Evolutionary conservation across 2,329 filamentous ascomycete species (phyloP), one percentile per base, ranked within the genome.

Genomic region (Colletotrichum coccodes): DNA sequence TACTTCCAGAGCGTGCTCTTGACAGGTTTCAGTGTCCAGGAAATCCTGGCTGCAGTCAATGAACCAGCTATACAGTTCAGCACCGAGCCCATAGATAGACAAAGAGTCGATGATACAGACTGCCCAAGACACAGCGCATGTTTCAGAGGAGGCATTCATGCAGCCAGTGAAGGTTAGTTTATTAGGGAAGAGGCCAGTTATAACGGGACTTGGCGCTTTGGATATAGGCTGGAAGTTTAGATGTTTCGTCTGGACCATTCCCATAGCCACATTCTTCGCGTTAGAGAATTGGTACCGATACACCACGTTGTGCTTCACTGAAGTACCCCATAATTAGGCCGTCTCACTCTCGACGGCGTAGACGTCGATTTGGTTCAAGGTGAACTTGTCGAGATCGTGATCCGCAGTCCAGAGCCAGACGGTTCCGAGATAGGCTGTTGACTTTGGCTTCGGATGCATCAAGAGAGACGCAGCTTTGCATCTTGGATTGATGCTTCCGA

Each of bases 381-480:
- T 53, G 49, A 53, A n/a, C 32, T 53, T 60, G n/a, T 56, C 60
- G 0, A 75, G 44, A 72, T 92, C 90, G 77, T 93, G 90, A 74
- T 92, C 91, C 1, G 90, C 87, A 18, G 89, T 87, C 90, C 90
- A 93, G 72, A 89, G 86, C 89, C 89, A 92, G 66, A 83, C 78
- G 71, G 87, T 84, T 70, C 84, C 81, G 44, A 84, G 72, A 65
- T 85, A 85, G 7, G 85, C 86, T 21, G 85, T 87, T 49, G 82
- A 79, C 26, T 77, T 58, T 0, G 73, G 36, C 0, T 84, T 86
- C 9, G 87, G 53, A 69, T 86, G 85, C 3, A 87, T 72, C 42
- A 87, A 71, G n/a, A 87, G 70, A 74, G 89, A 91, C 9, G 76
- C 77, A 12, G 73, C 79, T 58, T 77, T 76, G 63, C 79, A 82